phyloP scores from a whole-genome alignment of 2,329 filamentous ascomycete species.

The Microcyclospora pomicola region DNA sequence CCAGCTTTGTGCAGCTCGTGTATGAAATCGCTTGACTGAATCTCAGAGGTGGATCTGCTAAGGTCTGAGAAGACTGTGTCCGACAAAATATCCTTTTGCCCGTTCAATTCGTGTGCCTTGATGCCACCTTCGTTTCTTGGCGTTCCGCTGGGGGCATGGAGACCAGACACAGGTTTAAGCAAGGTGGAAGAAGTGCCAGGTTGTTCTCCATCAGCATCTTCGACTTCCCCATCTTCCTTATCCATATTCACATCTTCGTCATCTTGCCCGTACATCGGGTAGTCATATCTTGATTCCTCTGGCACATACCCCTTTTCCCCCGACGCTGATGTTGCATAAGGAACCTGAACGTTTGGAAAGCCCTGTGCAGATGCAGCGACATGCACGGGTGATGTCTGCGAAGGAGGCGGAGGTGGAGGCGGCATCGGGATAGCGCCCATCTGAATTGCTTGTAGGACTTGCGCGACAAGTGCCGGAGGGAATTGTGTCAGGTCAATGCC shows the following conservation, averaged over 20 bases:
- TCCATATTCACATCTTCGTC: conserved; percentile 25
- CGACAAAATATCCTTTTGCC: background rate
- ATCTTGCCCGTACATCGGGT: background rate
- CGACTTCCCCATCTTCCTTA: conserved; percentile 64
- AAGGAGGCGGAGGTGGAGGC: background rate
- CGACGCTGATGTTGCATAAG: no score
- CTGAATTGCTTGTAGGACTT: conserved; percentile 15
- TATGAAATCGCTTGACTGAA: conserved; percentile 10
- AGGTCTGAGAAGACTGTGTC: background rate
- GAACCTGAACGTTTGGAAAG: no score
- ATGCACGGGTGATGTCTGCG: background rate
- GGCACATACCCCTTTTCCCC: no score
- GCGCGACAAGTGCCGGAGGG: conserved; percentile 4
- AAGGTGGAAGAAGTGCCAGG: no score
- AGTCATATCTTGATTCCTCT: no score
- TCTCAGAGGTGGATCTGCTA: conserved; percentile 8
- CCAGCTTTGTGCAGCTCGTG: conserved; percentile 38
- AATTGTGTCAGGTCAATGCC: background rate
- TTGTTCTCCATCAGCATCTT: conserved; percentile 47
- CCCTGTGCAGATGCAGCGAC: no score
- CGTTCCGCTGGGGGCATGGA: background rate
- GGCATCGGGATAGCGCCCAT: conserved; percentile 14
- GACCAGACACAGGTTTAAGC: no score
- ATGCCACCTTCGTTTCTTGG: background rate
- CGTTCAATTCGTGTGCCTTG: conserved; percentile 1